phyloP scores from a whole-genome alignment of 768 basidiomycete species.

The Pleurotus salmoneostramineus region DNA sequence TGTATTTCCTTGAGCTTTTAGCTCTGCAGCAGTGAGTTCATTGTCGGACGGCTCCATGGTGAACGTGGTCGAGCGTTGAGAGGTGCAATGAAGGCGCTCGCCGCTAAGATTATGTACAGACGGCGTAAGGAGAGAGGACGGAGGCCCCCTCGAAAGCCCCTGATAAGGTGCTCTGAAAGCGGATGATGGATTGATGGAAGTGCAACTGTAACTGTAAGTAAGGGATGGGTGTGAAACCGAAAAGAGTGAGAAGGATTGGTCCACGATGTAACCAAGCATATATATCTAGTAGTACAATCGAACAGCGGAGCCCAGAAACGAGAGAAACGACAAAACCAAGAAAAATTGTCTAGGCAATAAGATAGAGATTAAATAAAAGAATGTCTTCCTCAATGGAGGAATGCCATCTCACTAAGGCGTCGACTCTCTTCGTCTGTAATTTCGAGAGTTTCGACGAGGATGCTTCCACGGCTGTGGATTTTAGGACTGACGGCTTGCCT shows the following conservation, averaged over 20 bases:
- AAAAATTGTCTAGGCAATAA: neutral
- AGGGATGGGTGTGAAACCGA: too few species aligned
- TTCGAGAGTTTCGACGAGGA: conserved; percentile 43
- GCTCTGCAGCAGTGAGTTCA: neutral
- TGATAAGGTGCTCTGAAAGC: too few species aligned
- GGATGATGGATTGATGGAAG: too few species aligned
- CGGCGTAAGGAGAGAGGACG: too few species aligned
- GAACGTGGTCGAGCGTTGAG: neutral
- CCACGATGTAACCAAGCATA: too few species aligned
- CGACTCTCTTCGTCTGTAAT: conserved; percentile 70
- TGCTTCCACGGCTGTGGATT: conserved; percentile 56
- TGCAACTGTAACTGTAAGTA: too few species aligned
- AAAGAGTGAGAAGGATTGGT: too few species aligned
- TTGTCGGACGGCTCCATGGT: neutral
- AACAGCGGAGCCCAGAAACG: neutral
- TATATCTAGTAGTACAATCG: too few species aligned
- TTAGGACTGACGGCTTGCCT: conserved; percentile 50
- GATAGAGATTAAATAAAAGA: neutral
- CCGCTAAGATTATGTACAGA: too few species aligned
- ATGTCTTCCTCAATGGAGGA: conserved; percentile 36
- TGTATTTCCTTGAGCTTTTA: conserved; percentile 18
- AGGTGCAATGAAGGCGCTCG: too few species aligned
- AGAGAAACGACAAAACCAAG: neutral
- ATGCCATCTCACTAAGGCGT: conserved; percentile 70
- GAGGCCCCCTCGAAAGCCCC: too few species aligned